Evolutionary conservation across 192 early-diverging fungal genomes (phyloP).

Genomic region (Coemansia sp.): DNA sequence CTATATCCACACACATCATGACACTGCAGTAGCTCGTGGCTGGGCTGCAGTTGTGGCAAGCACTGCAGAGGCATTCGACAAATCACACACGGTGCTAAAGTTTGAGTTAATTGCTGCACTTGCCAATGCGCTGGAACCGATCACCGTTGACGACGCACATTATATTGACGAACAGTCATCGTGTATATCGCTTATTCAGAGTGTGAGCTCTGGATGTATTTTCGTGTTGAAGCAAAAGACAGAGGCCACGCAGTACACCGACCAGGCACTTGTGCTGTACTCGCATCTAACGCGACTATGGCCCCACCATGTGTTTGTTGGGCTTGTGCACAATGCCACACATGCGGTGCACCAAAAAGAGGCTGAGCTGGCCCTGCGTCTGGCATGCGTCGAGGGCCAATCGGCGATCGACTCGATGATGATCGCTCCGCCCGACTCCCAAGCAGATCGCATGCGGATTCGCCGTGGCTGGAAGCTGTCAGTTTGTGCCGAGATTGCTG

Average conservation of each 20-base stretch:
- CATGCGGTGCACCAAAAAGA: not conserved
- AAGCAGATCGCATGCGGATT: constrained; percentile 10
- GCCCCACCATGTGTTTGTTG: constrained; percentile 25
- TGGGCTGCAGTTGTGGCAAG: constrained; percentile 13
- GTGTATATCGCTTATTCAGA: constrained; percentile 10
- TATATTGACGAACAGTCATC: not conserved
- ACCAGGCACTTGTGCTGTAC: constrained; percentile 43
- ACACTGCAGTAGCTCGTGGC: not conserved
- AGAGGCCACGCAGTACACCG: constrained; percentile 22
- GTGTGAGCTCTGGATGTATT: constrained; percentile 27
- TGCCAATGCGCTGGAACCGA: constrained; percentile 35
- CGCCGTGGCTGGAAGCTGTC: constrained; percentile 45
- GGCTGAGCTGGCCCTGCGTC: constrained; percentile 29
- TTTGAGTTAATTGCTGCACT: constrained; percentile 34
- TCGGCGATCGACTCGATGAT: constrained; percentile 44
- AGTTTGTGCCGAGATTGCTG: constrained; percentile 35
- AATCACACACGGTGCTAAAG: constrained; percentile 7
- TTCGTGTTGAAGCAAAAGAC: constrained; percentile 34
- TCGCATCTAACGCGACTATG: constrained; percentile 43
- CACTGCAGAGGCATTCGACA: constrained; percentile 10
- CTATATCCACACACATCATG: constrained; percentile 8
- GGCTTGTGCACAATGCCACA: not conserved
- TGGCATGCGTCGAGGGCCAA: constrained; percentile 45
- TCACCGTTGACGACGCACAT: constrained; percentile 16
- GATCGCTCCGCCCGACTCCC: constrained; percentile 18